These are phyloP conservation scores for Diaporthe ampelina DNA, from an alignment of 2,329 filamentous ascomycete species.

Conservation along the genomic window DNA sequence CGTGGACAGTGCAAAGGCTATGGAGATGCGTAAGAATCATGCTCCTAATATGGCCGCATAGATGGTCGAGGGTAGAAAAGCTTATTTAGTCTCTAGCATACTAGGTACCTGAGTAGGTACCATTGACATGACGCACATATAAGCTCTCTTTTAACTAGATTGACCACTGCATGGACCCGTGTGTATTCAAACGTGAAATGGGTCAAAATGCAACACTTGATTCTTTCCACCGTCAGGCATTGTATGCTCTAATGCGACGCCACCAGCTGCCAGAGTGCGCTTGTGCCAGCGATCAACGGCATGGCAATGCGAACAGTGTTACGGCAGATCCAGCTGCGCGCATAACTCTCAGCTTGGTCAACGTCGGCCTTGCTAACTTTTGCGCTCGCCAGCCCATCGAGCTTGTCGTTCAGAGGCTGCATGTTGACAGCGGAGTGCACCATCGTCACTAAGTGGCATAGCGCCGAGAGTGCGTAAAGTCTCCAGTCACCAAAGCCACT, in stretches of 20 bases:
- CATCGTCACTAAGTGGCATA: slow-evolving; percentile 3
- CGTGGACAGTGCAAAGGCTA: slow-evolving; percentile 8
- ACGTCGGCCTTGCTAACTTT: neutral
- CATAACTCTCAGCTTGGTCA: neutral
- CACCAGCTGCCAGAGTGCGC: slow-evolving; percentile 19
- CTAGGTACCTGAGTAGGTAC: too few relatives aligned
- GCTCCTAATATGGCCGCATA: neutral
- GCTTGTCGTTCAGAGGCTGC: neutral
- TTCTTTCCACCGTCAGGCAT: neutral
- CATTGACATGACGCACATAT: too few relatives aligned
- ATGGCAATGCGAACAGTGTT: neutral
- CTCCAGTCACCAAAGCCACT: slow-evolving; percentile 2
- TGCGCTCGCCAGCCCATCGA: neutral
- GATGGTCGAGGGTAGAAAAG: too few relatives aligned
- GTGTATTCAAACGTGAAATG: too few relatives aligned
- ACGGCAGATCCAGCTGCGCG: neutral
- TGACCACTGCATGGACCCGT: too few relatives aligned
- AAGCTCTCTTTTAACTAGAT: too few relatives aligned
- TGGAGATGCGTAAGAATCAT: neutral
- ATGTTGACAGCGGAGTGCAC: slow-evolving; percentile 13
- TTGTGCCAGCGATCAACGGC: slow-evolving; percentile 6
- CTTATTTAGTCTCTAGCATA: too few relatives aligned
- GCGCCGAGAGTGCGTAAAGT: slow-evolving; percentile 11
- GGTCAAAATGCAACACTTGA: too few relatives aligned
- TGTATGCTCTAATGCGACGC: neutral